Evolutionary conservation across 371 early-diverging fungal genomes (phyloP).

Genomic region (Syncephalastrum racemosum): DNA sequence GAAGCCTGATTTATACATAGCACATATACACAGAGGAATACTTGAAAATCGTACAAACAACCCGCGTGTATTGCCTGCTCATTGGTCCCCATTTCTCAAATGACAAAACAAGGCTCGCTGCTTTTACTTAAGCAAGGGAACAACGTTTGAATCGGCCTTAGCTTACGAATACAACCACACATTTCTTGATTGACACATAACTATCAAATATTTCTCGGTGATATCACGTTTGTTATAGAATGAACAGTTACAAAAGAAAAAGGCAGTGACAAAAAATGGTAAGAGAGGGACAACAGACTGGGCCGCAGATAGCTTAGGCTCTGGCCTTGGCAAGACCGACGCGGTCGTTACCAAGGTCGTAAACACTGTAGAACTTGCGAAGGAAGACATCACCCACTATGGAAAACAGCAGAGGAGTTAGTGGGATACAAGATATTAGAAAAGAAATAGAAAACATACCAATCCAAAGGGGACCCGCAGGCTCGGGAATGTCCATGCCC

Average conservation of each 20-base stretch:
- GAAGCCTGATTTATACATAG: too few species aligned
- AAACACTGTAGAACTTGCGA: conserved; percentile 89
- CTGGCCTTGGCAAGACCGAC: conserved; percentile 71
- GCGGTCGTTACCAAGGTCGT: conserved; percentile 83
- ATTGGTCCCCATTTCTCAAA: too few species aligned
- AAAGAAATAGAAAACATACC: conserved; percentile 11
- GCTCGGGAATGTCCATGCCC: conserved; percentile 82
- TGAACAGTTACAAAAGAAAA: not conserved
- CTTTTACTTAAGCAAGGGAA: too few species aligned
- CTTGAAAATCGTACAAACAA: too few species aligned
- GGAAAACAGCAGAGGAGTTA: not conserved
- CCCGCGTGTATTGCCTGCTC: too few species aligned
- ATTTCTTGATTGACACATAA: not conserved
- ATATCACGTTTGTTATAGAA: not conserved
- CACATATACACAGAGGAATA: too few species aligned
- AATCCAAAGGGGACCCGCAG: conserved; percentile 54
- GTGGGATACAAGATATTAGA: too few species aligned
- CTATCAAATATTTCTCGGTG: not conserved
- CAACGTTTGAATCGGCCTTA: too few species aligned
- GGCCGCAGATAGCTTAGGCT: not conserved
- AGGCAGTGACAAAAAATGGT: not conserved
- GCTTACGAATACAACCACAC: not conserved
- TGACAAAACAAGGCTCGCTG: too few species aligned
- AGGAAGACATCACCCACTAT: conserved; percentile 90
- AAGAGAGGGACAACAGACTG: conserved; percentile 6